These are phyloP conservation scores for Apiospora aurea DNA, from an alignment of 2,329 filamentous ascomycete species.

Conservation along the genomic window DNA sequence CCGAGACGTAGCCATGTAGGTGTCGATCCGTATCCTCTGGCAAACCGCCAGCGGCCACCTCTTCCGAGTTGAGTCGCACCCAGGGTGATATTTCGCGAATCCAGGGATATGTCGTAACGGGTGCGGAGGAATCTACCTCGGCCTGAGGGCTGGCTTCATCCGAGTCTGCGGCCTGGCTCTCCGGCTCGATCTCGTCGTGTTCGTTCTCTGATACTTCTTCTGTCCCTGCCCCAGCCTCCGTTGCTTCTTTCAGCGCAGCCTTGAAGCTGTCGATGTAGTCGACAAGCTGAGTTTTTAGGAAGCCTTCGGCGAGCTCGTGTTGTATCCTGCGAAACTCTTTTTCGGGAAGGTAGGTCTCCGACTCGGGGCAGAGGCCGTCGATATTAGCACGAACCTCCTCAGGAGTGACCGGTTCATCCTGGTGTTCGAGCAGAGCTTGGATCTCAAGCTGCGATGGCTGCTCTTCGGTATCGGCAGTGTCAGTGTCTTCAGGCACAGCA, in stretches of 20 bases:
- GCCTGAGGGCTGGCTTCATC: background rate
- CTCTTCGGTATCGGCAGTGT: too few relatives aligned
- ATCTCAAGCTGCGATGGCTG: constrained; percentile 32
- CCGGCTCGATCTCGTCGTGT: background rate
- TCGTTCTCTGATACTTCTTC: constrained; percentile 25
- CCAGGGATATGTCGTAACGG: constrained; percentile 46
- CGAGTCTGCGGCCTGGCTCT: background rate
- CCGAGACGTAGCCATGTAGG: constrained; percentile 41
- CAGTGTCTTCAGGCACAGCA: background rate
- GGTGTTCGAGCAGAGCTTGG: constrained; percentile 40
- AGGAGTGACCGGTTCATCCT: constrained; percentile 36
- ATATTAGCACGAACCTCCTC: constrained; percentile 54
- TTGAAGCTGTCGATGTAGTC: constrained; percentile 47
- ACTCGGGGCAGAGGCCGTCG: constrained; percentile 54
- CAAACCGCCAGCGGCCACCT: constrained; percentile 26
- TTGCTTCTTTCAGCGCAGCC: background rate
- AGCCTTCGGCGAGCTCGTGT: constrained; percentile 50
- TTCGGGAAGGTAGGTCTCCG: constrained; percentile 46
- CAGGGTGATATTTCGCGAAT: constrained; percentile 50
- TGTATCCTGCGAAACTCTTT: constrained; percentile 52
- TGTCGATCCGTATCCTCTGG: constrained; percentile 31
- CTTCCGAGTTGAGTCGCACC: constrained; percentile 43
- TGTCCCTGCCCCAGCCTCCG: background rate
- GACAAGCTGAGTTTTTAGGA: constrained; percentile 54
- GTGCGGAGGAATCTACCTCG: background rate